Evolutionary conservation across 2,329 filamentous ascomycete genomes (phyloP).

Genomic region (Biscogniauxia sp.): DNA sequence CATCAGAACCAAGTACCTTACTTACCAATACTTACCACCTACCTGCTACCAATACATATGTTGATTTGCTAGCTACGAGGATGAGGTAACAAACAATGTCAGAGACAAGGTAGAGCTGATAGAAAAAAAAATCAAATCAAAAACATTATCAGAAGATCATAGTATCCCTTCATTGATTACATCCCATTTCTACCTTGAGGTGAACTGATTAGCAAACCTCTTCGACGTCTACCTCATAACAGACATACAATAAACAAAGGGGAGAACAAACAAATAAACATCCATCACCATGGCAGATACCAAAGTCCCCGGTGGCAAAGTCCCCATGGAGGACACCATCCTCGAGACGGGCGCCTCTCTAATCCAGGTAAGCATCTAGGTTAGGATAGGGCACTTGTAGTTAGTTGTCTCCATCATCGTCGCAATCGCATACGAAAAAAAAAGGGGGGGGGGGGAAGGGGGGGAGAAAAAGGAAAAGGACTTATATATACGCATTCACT

Average conservation of each 20-base stretch:
- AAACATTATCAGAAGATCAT: too few species aligned
- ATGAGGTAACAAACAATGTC: too few species aligned
- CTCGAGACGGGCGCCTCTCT: slow-evolving; percentile 61
- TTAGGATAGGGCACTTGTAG: neutral
- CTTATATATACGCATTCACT: neutral
- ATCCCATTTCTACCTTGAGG: too few species aligned
- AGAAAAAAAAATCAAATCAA: neutral
- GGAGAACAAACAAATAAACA: slow-evolving; percentile 1
- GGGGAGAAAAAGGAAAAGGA: too few species aligned
- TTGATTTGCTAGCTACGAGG: too few species aligned
- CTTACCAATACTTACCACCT: too few species aligned
- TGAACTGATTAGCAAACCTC: too few species aligned
- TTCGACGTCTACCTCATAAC: neutral
- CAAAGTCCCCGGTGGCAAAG: slow-evolving; percentile 46
- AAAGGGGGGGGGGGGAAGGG: too few species aligned
- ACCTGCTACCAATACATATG: too few species aligned
- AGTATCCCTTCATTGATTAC: too few species aligned
- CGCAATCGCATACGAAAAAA: neutral
- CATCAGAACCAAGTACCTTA: slow-evolving; percentile 13
- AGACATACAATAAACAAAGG: neutral
- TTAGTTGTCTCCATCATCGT: neutral
- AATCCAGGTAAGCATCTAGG: slow-evolving; percentile 46
- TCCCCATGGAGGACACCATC: slow-evolving; percentile 53
- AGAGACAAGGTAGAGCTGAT: neutral
- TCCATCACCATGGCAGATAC: slow-evolving; percentile 10